Evolutionary conservation across 2,329 filamentous ascomycete genomes (phyloP).

Genomic region (Nemania serpens): DNA sequence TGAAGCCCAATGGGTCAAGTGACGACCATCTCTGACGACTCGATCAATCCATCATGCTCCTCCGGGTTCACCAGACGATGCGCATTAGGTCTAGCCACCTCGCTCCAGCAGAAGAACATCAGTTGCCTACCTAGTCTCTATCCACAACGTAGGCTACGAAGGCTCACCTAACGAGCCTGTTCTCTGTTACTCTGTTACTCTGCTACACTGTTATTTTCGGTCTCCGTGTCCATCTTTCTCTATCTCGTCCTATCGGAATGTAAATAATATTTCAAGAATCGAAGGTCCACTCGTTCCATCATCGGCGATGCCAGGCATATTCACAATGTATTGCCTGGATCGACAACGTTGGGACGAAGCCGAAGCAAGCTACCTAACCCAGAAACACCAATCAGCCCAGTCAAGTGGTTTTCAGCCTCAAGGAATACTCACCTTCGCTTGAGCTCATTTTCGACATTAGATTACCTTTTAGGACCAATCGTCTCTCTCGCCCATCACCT

Average conservation of each 20-base stretch:
- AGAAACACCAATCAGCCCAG: not conserved
- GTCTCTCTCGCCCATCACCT: not conserved
- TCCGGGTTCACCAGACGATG: not conserved
- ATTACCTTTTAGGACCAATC: constrained; percentile 6
- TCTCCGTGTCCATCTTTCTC: too few relatives aligned
- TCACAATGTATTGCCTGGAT: too few relatives aligned
- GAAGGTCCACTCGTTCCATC: too few relatives aligned
- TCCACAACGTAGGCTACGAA: too few relatives aligned
- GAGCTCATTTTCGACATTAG: not conserved
- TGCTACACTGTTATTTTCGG: too few relatives aligned
- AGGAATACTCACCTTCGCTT: not conserved
- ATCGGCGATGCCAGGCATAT: too few relatives aligned
- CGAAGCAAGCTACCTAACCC: not conserved
- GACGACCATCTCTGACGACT: not conserved
- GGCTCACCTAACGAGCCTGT: too few relatives aligned
- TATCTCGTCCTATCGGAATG: too few relatives aligned
- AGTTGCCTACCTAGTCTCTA: not conserved
- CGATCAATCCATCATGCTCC: constrained; percentile 1
- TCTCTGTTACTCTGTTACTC: too few relatives aligned
- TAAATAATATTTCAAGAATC: too few relatives aligned
- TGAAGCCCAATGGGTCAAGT: constrained; percentile 17
- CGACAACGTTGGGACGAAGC: not conserved
- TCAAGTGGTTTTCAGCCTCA: constrained; percentile 19
- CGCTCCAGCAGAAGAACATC: not conserved
- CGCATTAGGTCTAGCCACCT: not conserved